Evolutionary conservation across 371 early-diverging fungal species (phyloP).

Genomic region (Blyttiomyces sp.): DNA sequence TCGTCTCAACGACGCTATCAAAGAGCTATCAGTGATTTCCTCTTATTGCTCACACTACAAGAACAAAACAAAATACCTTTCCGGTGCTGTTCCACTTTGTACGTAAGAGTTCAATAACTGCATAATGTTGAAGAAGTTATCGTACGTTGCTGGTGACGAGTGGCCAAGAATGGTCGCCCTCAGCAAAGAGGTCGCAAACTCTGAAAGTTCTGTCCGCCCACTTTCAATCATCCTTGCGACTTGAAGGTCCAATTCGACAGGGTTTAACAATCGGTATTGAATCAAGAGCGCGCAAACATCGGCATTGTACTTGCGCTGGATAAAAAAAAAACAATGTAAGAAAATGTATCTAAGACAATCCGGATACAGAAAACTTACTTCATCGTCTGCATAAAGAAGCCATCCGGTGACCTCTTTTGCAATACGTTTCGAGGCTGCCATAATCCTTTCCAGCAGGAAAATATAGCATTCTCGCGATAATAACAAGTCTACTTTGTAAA

Average conservation of each 20-base stretch:
- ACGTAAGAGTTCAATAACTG: constrained; percentile 39
- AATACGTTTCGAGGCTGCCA: constrained; percentile 67
- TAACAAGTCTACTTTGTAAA: constrained; percentile 74
- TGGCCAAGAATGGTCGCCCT: constrained; percentile 65
- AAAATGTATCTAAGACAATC: not conserved
- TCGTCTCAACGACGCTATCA: constrained; percentile 13
- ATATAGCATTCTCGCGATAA: constrained; percentile 80
- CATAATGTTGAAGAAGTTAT: not conserved
- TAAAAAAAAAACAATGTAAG: not conserved
- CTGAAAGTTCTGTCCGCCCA: constrained; percentile 64
- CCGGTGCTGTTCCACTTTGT: constrained; percentile 64
- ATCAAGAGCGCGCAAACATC: constrained; percentile 80
- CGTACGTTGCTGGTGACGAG: no score
- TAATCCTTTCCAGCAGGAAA: constrained; percentile 68
- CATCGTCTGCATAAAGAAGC: constrained; percentile 93
- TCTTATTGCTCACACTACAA: no score
- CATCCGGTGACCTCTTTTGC: constrained; percentile 82
- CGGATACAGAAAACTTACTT: constrained; percentile 38
- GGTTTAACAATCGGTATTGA: constrained; percentile 67
- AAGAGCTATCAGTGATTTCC: no score
- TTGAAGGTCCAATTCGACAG: constrained; percentile 82
- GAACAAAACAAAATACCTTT: constrained; percentile 40
- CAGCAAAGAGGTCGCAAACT: constrained; percentile 77
- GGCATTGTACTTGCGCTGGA: constrained; percentile 75
- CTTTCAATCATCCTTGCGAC: constrained; percentile 76